A percentile compares a stretch with the other conserved stretches of the same genome.
phyloP scores from a whole-genome alignment of 108 stramenopile genomes.

The Nannochloropsis salina region DNA sequence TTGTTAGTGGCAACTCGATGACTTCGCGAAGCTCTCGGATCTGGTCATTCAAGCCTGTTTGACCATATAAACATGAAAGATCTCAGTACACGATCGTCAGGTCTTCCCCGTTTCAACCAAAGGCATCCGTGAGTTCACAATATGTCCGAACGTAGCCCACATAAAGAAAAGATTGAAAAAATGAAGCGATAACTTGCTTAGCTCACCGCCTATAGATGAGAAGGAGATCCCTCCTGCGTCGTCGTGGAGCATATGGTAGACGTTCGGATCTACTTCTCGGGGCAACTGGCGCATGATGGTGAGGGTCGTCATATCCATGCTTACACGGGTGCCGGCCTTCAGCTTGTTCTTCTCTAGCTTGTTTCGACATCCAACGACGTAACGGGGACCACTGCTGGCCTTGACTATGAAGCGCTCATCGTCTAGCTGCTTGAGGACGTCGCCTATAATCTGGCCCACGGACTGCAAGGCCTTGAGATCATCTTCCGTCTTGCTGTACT shows the following conservation, averaged over 20 bases:
- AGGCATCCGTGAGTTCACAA: too few species aligned
- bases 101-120: neutral
- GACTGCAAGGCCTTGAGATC: constrained; percentile 86
- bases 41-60: constrained; percentile 69
- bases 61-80: neutral
- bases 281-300: constrained; percentile 97
- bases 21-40: constrained; percentile 88
- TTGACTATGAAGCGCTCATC: constrained; percentile 96
- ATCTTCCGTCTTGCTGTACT: constrained; percentile 94
- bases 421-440: constrained; percentile 89
- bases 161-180: neutral
- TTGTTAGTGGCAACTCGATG: constrained; percentile 96
- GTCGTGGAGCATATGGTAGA: constrained; percentile 97
- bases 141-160: neutral
- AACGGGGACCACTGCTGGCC: constrained; percentile 82
- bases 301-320: constrained; percentile 98
- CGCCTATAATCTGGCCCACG: constrained; percentile 95
- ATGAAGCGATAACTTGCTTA: constrained; percentile 36
- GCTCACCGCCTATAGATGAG: constrained; percentile 81
- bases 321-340: constrained; percentile 89
- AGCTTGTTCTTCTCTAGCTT: constrained; percentile 81
- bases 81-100: neutral
- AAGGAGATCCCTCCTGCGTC: constrained; percentile 78
- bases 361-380: constrained; percentile 89
- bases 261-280: constrained; percentile 95